Percentiles rank a stretch among this genome's conserved stretches.
Evolutionary conservation across 176 grass and related monocot species (phyloP).

Genomic region (Cenchrus purpureus): DNA sequence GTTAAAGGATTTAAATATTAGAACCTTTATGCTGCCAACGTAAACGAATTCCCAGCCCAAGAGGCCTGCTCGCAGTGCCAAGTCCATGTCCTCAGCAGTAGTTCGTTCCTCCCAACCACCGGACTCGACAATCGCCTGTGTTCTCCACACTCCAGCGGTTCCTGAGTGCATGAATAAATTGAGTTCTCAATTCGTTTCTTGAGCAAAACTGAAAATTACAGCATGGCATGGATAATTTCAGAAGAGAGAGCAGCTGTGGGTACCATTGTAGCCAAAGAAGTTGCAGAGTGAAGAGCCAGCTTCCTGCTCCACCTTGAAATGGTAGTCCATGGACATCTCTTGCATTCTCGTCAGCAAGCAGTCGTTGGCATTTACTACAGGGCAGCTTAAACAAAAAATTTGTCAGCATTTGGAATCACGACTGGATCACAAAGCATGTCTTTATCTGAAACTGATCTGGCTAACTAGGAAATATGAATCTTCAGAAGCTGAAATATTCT

Average conservation of each 20-base stretch:
- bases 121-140: conserved; percentile 42
- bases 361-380: conserved; percentile 81
- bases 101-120: conserved; percentile 68
- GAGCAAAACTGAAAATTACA: too few species aligned
- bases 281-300: conserved; percentile 62
- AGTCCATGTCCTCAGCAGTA: conserved; percentile 80
- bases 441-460: not conserved
- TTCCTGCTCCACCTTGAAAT: conserved; percentile 92
- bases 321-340: conserved; percentile 82
- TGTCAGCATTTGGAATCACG: conserved; percentile 26
- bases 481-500: not conserved
- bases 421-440: not conserved
- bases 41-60: conserved; percentile 82
- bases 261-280: conserved; percentile 77
- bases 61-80: conserved; percentile 66
- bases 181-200: too few species aligned
- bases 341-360: conserved; percentile 90
- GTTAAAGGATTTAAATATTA: not conserved
- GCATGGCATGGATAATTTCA: too few species aligned
- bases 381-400: conserved; percentile 36
- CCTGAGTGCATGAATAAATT: conserved; percentile 36
- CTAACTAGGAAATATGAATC: not conserved
- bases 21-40: conserved; percentile 63
- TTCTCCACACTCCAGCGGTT: conserved; percentile 72
- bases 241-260: too few species aligned